These are phyloP conservation scores for Colletotrichum cordylinicola DNA, from an alignment of 2,329 filamentous ascomycete species.

Conservation along the genomic window DNA sequence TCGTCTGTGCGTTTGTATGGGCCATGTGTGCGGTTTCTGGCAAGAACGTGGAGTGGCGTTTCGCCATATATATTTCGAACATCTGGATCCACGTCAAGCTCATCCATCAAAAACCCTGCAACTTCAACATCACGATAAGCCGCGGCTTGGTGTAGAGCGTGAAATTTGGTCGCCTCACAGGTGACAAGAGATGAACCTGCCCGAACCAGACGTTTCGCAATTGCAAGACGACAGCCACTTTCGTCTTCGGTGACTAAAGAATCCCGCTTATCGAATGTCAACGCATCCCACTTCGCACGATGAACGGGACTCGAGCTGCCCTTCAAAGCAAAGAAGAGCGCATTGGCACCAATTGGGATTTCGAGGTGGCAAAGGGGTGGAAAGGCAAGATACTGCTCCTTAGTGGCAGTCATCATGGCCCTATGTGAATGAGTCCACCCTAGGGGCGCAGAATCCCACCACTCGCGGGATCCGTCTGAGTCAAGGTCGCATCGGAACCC, in stretches of 20 bases:
- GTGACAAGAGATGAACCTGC: neutral
- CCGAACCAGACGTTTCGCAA: neutral
- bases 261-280: neutral
- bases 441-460: neutral
- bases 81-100: neutral
- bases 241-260: neutral
- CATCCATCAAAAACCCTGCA: neutral
- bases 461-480: neutral
- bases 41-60: neutral
- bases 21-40: accelerated
- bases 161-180: neutral
- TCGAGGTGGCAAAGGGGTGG: neutral
- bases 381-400: neutral
- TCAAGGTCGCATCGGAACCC: neutral
- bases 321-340: neutral
- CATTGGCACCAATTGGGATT: neutral
- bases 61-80: neutral
- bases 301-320: neutral
- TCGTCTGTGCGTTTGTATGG: neutral
- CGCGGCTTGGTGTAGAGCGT: neutral
- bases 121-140: neutral
- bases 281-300: neutral
- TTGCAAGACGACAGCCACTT: neutral
- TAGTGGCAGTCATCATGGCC: neutral
- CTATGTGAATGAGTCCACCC: neutral